Percentiles rank a stretch among this genome's conserved stretches.
Evolutionary conservation across 768 basidiomycete species (phyloP).

Genomic region (Erythrobasidium yunnanense): DNA sequence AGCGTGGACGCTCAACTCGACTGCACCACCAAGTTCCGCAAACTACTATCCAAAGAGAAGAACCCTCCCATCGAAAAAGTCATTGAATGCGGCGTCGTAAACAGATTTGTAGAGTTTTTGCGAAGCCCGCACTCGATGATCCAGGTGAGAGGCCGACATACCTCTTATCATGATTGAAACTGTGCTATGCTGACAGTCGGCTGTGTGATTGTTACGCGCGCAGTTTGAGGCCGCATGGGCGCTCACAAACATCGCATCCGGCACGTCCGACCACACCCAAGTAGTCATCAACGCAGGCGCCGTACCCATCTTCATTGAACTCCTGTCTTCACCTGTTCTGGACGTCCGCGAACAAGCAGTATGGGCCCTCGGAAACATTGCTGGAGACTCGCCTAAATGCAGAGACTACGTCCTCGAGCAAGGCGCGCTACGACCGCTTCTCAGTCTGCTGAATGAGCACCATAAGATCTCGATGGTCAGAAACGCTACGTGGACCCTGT

Average conservation of each 20-base stretch:
- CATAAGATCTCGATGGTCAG: conserved; percentile 95
- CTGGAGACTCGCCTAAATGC: conserved; percentile 95
- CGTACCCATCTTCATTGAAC: conserved; percentile 92
- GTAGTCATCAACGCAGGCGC: conserved; percentile 90
- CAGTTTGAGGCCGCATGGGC: conserved; percentile 40
- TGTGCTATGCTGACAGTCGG: no score
- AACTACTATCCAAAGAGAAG: conserved; percentile 96
- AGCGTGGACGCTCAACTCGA: conserved; percentile 85
- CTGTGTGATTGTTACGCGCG: no score
- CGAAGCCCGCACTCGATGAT: conserved; percentile 48
- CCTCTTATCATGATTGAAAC: no score
- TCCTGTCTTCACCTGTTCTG: conserved; percentile 80
- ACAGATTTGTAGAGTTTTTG: conserved; percentile 92
- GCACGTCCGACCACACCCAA: conserved; percentile 95
- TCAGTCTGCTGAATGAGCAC: conserved; percentile 69
- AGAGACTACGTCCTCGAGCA: conserved; percentile 89
- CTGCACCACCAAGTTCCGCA: conserved; percentile 96
- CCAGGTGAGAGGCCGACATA: conserved; percentile 40
- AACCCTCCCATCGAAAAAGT: conserved; percentile 98
- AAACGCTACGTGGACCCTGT: conserved; percentile 95
- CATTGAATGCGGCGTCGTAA: conserved; percentile 92
- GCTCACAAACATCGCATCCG: conserved; percentile 43
- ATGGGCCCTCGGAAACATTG: conserved; percentile 98
- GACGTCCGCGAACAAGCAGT: conserved; percentile 99
- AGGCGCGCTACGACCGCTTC: conserved; percentile 82